phyloP scores from a whole-genome alignment of 1,284 basidiomycete species.

The Irpex sp. region DNA sequence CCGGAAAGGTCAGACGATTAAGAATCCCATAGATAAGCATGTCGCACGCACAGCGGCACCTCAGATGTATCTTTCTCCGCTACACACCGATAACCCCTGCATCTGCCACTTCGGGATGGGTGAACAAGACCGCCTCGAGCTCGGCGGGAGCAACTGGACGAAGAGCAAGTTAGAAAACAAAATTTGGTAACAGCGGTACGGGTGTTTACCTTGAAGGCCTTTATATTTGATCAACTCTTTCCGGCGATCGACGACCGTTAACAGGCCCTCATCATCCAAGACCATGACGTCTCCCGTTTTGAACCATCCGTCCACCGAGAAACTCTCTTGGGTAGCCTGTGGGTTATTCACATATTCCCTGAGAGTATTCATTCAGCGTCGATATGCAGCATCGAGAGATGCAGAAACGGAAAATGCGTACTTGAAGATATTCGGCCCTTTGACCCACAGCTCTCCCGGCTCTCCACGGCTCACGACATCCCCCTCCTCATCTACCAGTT shows the following conservation, averaged over 20 bases:
- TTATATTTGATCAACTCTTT: constrained; percentile 42
- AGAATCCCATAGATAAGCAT: not conserved
- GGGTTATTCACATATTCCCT: constrained; percentile 16
- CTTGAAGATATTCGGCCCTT: constrained; percentile 17
- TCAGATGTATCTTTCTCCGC: constrained; percentile 56
- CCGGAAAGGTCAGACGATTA: not conserved
- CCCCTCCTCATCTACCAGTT: constrained; percentile 40
- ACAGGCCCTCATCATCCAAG: constrained; percentile 31
- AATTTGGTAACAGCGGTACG: not conserved
- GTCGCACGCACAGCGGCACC: constrained; percentile 53
- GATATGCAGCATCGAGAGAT: not conserved
- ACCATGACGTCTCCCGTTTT: constrained; percentile 41
- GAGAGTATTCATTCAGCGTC: not conserved
- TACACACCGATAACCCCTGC: constrained; percentile 23
- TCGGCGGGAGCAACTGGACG: constrained; percentile 9
- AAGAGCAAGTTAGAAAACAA: not conserved
- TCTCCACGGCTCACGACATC: constrained; percentile 16
- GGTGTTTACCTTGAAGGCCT: constrained; percentile 9
- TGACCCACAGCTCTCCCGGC: constrained; percentile 17
- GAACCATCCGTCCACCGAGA: constrained; percentile 33
- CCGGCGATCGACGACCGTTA: constrained; percentile 23
- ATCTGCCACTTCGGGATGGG: constrained; percentile 22
- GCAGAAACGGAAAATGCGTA: not conserved
- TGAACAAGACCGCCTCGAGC: constrained; percentile 19
- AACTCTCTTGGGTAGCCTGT: constrained; percentile 10